Conservation (phyloP, 768 basidiomycete species). For the Dictyophora rubrovolvata region DNA sequence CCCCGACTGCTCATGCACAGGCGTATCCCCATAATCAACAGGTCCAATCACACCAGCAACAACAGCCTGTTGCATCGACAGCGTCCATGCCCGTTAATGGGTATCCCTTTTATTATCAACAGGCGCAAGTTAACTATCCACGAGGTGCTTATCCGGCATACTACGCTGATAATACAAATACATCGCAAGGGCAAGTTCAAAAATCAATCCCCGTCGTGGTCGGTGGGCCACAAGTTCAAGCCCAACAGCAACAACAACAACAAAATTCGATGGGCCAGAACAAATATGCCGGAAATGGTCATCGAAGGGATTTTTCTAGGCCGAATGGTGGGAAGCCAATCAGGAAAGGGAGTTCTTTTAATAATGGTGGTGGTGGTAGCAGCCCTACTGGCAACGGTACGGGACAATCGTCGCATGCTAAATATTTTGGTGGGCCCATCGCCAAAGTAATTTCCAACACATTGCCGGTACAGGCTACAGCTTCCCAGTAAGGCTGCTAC, state of each 20-base stretch:
- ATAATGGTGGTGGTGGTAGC: not conserved
- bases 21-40: not conserved
- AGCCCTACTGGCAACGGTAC: not conserved
- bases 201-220: no score
- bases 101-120: not conserved
- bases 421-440: not conserved
- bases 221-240: not conserved
- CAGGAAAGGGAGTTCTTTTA: not conserved
- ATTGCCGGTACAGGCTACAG: not conserved
- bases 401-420: not conserved
- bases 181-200: no score
- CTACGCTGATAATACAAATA: no score
- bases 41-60: not conserved
- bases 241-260: not conserved
- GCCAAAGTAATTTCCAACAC: not conserved
- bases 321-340: not conserved
- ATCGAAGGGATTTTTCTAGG: not conserved
- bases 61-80: not conserved
- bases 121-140: not conserved
- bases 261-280: not conserved
- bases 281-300: not conserved
- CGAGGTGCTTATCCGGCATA: not conserved
- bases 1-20: not conserved
- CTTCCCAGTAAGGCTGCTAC: not conserved
- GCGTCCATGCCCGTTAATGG: not conserved